Conservation (phyloP, 2,329 filamentous ascomycete genomes). For the Penicillium nordicum region DNA sequence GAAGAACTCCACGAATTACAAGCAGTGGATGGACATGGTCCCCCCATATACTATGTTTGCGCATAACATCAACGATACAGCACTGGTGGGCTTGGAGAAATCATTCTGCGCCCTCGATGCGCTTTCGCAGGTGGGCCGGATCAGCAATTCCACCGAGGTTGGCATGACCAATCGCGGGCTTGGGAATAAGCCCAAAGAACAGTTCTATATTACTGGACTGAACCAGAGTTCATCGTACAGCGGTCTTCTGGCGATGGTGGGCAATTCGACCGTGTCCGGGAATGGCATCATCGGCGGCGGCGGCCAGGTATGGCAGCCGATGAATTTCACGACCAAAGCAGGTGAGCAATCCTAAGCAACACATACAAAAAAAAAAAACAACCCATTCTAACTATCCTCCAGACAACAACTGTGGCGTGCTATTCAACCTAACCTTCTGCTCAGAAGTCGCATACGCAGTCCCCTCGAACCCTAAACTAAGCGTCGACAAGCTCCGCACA, state of each 20-base stretch:
- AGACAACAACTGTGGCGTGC: conserved; percentile 79
- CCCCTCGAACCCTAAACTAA: conserved; percentile 70
- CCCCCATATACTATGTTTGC: conserved; percentile 77
- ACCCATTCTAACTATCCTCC: conserved; percentile 1
- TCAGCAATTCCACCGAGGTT: conserved; percentile 56
- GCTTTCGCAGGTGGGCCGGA: conserved; percentile 62
- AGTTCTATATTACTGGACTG: conserved; percentile 78
- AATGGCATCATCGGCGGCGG: conserved; percentile 64
- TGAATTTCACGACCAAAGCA: conserved; percentile 73
- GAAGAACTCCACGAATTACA: conserved; percentile 47
- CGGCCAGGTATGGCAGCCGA: conserved; percentile 68
- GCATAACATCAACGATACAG: conserved; percentile 56
- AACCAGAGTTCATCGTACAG: conserved; percentile 68
- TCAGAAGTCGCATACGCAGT: conserved; percentile 86
- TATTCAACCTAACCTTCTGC: conserved; percentile 87
- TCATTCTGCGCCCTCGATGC: conserved; percentile 79
- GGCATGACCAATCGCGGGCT: conserved; percentile 67
- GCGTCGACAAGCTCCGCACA: conserved; percentile 58
- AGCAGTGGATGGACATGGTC: conserved; percentile 56
- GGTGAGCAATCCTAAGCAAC: conserved; percentile 50
- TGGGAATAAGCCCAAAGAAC: conserved; percentile 71
- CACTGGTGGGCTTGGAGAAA: conserved; percentile 66
- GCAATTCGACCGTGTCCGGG: conserved; percentile 54
- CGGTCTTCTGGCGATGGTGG: conserved; percentile 66
- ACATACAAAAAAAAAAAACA: no score